A percentile compares a stretch with the other conserved stretches of the same genome.
Evolutionary conservation across 1,284 basidiomycete genomes (phyloP).

Genomic region (Cutaneotrichosporon sp.): DNA sequence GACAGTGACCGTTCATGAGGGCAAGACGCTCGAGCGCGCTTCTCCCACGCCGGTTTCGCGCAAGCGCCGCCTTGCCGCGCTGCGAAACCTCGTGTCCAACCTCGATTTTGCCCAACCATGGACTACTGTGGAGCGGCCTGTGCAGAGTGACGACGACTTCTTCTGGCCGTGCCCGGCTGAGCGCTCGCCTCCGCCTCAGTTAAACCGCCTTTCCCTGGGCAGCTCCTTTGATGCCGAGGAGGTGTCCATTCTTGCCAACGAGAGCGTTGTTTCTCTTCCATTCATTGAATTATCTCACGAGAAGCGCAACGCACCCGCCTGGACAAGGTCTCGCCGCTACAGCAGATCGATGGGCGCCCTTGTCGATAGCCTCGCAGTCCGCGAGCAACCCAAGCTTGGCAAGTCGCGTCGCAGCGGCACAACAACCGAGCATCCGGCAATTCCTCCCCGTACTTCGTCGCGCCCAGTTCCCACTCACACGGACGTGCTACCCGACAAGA

Average conservation of each 20-base stretch:
- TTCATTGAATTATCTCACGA: neutral
- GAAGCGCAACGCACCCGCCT: neutral
- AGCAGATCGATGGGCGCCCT: constrained; percentile 11
- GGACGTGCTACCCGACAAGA: neutral
- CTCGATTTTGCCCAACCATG: constrained; percentile 44
- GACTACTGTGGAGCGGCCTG: constrained; percentile 19
- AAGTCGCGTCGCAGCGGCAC: neutral
- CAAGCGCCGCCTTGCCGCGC: constrained; percentile 33
- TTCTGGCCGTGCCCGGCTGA: constrained; percentile 17
- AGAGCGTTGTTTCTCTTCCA: constrained; percentile 7
- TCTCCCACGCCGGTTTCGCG: constrained; percentile 7
- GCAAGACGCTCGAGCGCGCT: neutral
- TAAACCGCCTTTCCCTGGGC: constrained; percentile 13
- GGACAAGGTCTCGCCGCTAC: constrained; percentile 5
- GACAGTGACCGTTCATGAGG: neutral
- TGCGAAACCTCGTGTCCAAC: constrained; percentile 38
- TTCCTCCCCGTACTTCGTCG: constrained; percentile 8
- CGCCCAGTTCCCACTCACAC: neutral
- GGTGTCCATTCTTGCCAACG: neutral
- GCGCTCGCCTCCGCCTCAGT: constrained; percentile 8
- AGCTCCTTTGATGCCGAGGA: constrained; percentile 9
- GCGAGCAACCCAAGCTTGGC: neutral
- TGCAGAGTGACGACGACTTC: constrained; percentile 13
- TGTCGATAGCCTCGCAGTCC: constrained; percentile 2
- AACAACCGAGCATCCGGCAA: constrained; percentile 3